Conservation (phyloP, 2,329 filamentous ascomycete species). For the Stromatinia cepivora region DNA sequence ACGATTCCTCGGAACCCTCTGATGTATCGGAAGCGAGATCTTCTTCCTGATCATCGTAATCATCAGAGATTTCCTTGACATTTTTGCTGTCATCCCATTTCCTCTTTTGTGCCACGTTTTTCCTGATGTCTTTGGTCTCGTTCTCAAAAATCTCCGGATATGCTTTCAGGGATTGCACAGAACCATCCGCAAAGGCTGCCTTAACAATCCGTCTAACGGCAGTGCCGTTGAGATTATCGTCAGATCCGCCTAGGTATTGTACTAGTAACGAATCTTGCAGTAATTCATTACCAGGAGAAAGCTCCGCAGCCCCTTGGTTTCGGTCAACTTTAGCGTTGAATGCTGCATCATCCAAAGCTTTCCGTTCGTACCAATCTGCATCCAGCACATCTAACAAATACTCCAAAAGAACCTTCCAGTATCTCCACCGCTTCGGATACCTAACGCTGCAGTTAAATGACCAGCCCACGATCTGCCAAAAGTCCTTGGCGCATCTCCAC, state of each 20-base stretch:
- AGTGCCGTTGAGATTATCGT: slow-evolving; percentile 24
- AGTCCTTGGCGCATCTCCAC: slow-evolving; percentile 77
- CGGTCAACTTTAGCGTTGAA: slow-evolving; percentile 31
- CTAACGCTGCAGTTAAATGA: slow-evolving; percentile 83
- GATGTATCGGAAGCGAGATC: slow-evolving; percentile 17
- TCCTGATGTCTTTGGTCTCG: slow-evolving; percentile 55
- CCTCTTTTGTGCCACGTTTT: slow-evolving; percentile 49
- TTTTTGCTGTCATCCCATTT: slow-evolving; percentile 45
- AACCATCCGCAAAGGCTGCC: slow-evolving; percentile 67
- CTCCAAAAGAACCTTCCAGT: slow-evolving; percentile 79
- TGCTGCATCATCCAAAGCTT: slow-evolving; percentile 47
- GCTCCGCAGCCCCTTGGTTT: slow-evolving; percentile 33
- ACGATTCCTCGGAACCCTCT: slow-evolving; percentile 3
- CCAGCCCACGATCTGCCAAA: slow-evolving; percentile 90
- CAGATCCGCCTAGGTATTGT: slow-evolving; percentile 47
- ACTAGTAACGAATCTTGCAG: slow-evolving; percentile 59
- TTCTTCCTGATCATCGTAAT: slow-evolving; percentile 47
- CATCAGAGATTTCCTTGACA: slow-evolving; percentile 45
- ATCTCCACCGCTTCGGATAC: slow-evolving; percentile 72
- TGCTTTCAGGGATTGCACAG: slow-evolving; percentile 50
- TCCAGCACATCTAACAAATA: slow-evolving; percentile 79
- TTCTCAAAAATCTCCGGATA: slow-evolving; percentile 68
- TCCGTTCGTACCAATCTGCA: slow-evolving; percentile 63
- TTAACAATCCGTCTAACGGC: slow-evolving; percentile 54
- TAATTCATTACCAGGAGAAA: slow-evolving; percentile 36